Conservation (phyloP, 2,329 filamentous ascomycete genomes). For the Tetracladium maxilliforme region DNA sequence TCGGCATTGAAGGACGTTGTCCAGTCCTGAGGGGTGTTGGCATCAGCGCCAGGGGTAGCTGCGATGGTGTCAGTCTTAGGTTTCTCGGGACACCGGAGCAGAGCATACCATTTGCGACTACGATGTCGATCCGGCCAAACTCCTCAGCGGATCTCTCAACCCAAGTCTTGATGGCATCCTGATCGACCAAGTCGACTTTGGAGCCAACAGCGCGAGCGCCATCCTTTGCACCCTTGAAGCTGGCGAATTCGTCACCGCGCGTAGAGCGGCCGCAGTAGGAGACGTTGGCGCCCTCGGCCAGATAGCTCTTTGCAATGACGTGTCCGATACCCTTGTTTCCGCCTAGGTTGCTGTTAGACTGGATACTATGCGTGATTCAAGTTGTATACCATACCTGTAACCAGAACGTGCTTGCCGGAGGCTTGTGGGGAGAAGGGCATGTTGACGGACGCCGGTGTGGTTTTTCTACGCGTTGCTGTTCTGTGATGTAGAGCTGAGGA, state of each 20-base stretch:
- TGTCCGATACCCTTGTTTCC: slow-evolving; percentile 11
- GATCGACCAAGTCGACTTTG: slow-evolving; percentile 6
- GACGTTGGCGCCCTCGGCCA: slow-evolving; percentile 9
- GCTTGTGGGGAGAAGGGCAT: too few relatives aligned
- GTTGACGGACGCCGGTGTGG: too few relatives aligned
- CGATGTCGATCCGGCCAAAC: slow-evolving; percentile 7
- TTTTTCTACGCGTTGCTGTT: too few relatives aligned
- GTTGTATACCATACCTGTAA: too few relatives aligned
- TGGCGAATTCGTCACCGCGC: slow-evolving; percentile 6
- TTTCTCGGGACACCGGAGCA: too few relatives aligned
- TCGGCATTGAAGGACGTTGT: slow-evolving; percentile 7
- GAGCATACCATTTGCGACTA: slow-evolving; percentile 11
- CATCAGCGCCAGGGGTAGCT: slow-evolving; percentile 8
- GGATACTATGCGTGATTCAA: too few relatives aligned
- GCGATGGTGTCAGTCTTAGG: too few relatives aligned
- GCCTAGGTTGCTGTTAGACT: too few relatives aligned
- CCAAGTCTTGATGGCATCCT: slow-evolving; percentile 6
- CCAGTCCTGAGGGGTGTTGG: slow-evolving; percentile 6
- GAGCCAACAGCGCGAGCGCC: slow-evolving; percentile 5
- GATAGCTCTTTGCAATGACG: slow-evolving; percentile 9
- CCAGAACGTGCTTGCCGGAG: too few relatives aligned
- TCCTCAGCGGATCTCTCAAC: slow-evolving; percentile 4
- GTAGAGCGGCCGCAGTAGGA: slow-evolving; percentile 10
- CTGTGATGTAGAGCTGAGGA: too few relatives aligned
- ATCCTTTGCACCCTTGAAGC: slow-evolving; percentile 3